Conservation (phyloP, 306 rosid genomes). For the Malus orientalis region DNA sequence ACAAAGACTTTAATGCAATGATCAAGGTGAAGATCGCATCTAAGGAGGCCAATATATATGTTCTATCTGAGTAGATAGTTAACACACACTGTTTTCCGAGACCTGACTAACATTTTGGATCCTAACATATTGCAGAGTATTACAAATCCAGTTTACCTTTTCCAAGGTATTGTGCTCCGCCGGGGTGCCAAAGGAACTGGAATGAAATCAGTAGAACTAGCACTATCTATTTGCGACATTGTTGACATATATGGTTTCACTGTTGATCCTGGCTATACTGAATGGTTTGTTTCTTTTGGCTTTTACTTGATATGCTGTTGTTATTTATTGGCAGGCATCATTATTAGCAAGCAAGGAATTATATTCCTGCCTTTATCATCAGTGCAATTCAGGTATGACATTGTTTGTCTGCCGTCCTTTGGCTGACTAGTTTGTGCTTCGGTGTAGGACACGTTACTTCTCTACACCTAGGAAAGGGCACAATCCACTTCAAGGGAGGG, state of each 20-base stretch:
- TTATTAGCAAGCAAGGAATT: neutral
- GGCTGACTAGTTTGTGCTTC: neutral
- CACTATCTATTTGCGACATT: conserved; percentile 94
- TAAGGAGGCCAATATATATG: neutral
- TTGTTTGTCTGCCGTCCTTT: neutral
- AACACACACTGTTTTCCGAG: neutral
- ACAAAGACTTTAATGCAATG: conserved; percentile 69
- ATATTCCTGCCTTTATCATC: neutral
- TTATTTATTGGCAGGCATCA: neutral
- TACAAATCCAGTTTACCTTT: conserved; percentile 94
- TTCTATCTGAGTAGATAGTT: neutral
- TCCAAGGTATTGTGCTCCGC: conserved; percentile 97
- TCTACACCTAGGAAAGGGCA: conserved; percentile 92
- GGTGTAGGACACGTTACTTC: conserved; percentile 87
- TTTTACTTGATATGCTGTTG: neutral
- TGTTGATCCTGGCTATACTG: conserved; percentile 97
- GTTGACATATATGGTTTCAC: conserved; percentile 95
- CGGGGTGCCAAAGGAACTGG: conserved; percentile 99
- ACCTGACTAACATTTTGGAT: conserved; percentile 1
- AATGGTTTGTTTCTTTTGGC: conserved; percentile 85
- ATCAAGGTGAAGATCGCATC: conserved; percentile 54
- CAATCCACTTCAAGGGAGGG: conserved; percentile 99
- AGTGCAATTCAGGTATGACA: neutral
- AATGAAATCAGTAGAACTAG: conserved; percentile 94
- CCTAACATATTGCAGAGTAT: conserved; percentile 53